These are phyloP conservation scores for Pseudogymnoascus sp. DNA, from an alignment of 2,329 filamentous ascomycete species.

Conservation along the genomic window DNA sequence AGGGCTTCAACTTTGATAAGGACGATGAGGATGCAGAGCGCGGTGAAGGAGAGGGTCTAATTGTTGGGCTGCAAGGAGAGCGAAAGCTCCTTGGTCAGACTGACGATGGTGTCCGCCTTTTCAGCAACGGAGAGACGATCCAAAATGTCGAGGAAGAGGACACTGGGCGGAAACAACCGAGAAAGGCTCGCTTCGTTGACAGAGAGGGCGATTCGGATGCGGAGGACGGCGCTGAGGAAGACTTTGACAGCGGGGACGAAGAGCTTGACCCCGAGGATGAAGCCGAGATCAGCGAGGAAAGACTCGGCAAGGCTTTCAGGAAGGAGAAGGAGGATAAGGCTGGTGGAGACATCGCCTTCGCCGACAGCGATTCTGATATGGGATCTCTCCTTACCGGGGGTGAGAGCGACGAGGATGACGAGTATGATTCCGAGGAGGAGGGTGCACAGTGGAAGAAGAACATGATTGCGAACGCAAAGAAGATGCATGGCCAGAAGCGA, in stretches of 20 bases:
- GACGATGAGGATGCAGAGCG: slow-evolving; percentile 58
- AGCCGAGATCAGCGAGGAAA: slow-evolving; percentile 50
- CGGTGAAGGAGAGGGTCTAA: slow-evolving; percentile 91
- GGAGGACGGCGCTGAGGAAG: slow-evolving; percentile 47
- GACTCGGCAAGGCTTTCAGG: slow-evolving; percentile 54
- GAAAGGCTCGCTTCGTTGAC: slow-evolving; percentile 51
- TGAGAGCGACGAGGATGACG: slow-evolving; percentile 38
- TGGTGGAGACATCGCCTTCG: slow-evolving; percentile 75
- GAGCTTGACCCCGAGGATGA: slow-evolving; percentile 44
- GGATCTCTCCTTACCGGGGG: slow-evolving; percentile 54
- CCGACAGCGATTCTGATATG: slow-evolving; percentile 93
- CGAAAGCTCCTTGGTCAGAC: slow-evolving; percentile 74
- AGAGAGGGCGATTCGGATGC: slow-evolving; percentile 51
- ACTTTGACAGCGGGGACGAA: slow-evolving; percentile 47
- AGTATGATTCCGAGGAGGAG: slow-evolving; percentile 61
- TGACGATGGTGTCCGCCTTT: slow-evolving; percentile 76
- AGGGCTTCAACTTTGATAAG: slow-evolving; percentile 67
- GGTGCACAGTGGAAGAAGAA: slow-evolving; percentile 82
- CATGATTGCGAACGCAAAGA: slow-evolving; percentile 65
- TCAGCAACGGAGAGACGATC: slow-evolving; percentile 67
- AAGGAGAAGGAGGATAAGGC: slow-evolving; percentile 43
- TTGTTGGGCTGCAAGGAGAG: slow-evolving; percentile 80
- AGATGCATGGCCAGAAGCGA: slow-evolving; percentile 60
- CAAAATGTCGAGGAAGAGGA: slow-evolving; percentile 51
- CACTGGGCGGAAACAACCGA: slow-evolving; percentile 51